A percentile compares a stretch with the other conserved stretches of the same genome.
Conservation (phyloP, 345 rosid species). For the Schrenkiella parvula region DNA sequence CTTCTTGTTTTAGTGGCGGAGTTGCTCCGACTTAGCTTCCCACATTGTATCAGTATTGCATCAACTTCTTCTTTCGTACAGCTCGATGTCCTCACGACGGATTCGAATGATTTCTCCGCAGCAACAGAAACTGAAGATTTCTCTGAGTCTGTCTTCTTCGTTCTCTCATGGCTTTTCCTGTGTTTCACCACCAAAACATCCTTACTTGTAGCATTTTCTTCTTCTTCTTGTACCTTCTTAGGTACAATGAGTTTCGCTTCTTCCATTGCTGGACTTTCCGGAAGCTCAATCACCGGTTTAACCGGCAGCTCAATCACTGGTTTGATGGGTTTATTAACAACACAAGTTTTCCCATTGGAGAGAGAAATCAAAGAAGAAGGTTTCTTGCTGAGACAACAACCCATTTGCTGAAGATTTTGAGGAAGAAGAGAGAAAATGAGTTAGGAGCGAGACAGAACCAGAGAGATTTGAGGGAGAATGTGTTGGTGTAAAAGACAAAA, state of each 20-base stretch:
- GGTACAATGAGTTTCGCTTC: neutral
- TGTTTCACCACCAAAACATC: conserved; percentile 65
- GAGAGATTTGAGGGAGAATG: neutral
- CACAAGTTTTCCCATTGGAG: neutral
- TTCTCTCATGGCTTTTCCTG: conserved; percentile 67
- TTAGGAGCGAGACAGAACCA: neutral
- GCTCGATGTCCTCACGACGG: conserved; percentile 9
- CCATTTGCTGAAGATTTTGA: conserved; percentile 33
- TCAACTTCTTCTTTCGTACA: conserved; percentile 62
- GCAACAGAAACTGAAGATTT: neutral
- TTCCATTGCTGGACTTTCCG: neutral
- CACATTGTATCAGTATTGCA: conserved; percentile 90
- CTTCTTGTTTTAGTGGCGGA: conserved; percentile 50
- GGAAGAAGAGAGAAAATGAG: neutral
- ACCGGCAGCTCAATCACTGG: neutral
- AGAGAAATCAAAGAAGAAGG: conserved; percentile 17
- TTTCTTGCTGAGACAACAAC: conserved; percentile 61
- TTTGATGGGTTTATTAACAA: conserved; percentile 5
- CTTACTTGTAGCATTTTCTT: conserved; percentile 23
- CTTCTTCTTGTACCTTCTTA: neutral
- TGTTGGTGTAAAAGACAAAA: neutral
- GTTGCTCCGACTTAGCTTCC: conserved; percentile 75
- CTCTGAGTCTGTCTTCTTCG: conserved; percentile 27
- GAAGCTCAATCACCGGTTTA: neutral
- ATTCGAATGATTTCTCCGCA: conserved; percentile 9